Evolutionary conservation across 2,329 filamentous ascomycete species (phyloP), one percentile per base, ranked within the genome.

Genomic region (Colletotrichum graminicola): DNA sequence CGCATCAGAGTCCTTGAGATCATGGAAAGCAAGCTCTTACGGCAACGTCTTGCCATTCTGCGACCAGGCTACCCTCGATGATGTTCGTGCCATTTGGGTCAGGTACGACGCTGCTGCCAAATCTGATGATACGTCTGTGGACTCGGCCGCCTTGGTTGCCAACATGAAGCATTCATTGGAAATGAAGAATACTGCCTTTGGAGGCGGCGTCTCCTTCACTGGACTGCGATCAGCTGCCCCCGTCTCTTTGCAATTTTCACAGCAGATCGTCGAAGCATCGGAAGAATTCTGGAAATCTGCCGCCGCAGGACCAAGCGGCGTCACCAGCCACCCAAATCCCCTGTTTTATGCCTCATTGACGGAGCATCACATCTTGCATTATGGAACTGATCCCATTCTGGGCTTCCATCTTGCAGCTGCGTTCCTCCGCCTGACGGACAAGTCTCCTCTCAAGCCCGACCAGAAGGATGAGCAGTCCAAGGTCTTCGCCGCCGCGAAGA

Each of bases 361-460:
- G 0, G 71, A 77, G 4, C 71, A 76, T n/a, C 78, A 79, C 1
- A 72, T 79, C 2, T 77, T 90, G 36, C 84, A 87, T 69, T 85
- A 86, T 75, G 82, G 79, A 5, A 82, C 82, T 5, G 81, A 90
- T 70, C 89, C 89, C 0, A 72, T 89, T 0, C 75, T 85, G 7
- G 85, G 88, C 1, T 91, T 87, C 68, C 89, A 91, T 76, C 80
- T 91, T n/a, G 86, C 87, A 2, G 79, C 82, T 0, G 85, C 83
- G 2, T 83, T 81, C 69, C 80, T 81, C 2, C 75, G 80, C 0
- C 77, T 86, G 1, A 74, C 78, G 0, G 75, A 81, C 5, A 62
- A 73, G 0, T 86, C 84, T 1, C 83, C 85, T 0, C 76, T 87
- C 32, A 77, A 76, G 8, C 74, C 78, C 1, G 56, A 72, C 5